phyloP scores from a whole-genome alignment of 1,284 basidiomycete genomes.

The Thecaphora frezii region DNA sequence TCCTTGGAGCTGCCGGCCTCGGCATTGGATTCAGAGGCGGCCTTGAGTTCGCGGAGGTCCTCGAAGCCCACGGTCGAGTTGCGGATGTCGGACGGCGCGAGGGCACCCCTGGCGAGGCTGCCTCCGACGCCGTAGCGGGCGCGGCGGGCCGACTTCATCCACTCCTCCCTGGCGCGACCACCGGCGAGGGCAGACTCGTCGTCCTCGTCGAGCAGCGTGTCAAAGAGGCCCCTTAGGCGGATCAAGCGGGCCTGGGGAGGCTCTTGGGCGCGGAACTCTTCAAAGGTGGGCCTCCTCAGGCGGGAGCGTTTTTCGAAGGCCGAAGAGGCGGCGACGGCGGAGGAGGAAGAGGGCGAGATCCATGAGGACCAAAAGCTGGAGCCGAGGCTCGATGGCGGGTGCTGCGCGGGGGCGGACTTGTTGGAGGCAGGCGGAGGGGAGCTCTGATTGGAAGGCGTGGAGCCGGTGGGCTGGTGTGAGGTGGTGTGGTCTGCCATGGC shows the following conservation, averaged over 20 bases:
- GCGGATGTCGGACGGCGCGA: slow-evolving; percentile 37
- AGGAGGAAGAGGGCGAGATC: slow-evolving; percentile 41
- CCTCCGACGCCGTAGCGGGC: slow-evolving; percentile 56
- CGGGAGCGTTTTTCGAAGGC: slow-evolving; percentile 35
- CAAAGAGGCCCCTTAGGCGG: slow-evolving; percentile 55
- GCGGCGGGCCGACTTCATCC: slow-evolving; percentile 52
- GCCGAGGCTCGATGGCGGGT: slow-evolving; percentile 26
- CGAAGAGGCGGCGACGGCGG: slow-evolving; percentile 38
- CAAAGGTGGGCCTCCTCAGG: slow-evolving; percentile 40
- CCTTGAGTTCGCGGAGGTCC: slow-evolving; percentile 1
- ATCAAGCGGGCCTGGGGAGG: slow-evolving; percentile 57
- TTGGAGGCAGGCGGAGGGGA: not conserved
- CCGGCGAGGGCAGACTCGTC: slow-evolving; percentile 51
- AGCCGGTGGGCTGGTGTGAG: not conserved
- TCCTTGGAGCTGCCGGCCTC: not conserved
- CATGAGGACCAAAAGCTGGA: slow-evolving; percentile 39
- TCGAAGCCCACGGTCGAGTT: slow-evolving; percentile 38
- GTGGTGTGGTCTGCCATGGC: not conserved
- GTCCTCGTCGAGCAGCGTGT: slow-evolving; percentile 52
- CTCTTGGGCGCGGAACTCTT: slow-evolving; percentile 53
- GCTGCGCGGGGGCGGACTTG: slow-evolving; percentile 8
- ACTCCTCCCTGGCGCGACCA: slow-evolving; percentile 54
- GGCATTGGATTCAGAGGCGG: not conserved
- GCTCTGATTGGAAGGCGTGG: not conserved
- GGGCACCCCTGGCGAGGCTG: slow-evolving; percentile 44